Percentiles rank a stretch among this genome's conserved stretches.
phyloP scores from a whole-genome alignment of 139 green algal species.

The Auxenochlorella protothecoides region DNA sequence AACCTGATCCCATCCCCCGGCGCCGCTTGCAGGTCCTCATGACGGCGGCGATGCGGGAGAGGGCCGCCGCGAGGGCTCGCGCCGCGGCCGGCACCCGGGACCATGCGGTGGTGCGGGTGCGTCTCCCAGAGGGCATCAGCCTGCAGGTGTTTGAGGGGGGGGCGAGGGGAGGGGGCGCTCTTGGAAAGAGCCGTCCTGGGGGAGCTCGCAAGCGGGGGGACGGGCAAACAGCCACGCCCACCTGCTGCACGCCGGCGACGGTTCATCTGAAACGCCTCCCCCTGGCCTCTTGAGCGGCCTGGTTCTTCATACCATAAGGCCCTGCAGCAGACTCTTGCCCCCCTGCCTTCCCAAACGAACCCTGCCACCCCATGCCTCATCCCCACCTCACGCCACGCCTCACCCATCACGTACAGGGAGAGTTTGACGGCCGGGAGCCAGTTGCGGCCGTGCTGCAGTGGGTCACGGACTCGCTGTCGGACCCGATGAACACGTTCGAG shows the following conservation, averaged over 20 bases:
- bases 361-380: not conserved
- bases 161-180: conserved; percentile 12
- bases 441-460: conserved; percentile 49
- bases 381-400: too few species aligned
- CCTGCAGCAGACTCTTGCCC: too few species aligned
- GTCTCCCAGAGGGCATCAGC: conserved; percentile 57
- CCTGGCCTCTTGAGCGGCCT: not conserved
- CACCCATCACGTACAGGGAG: conserved; percentile 37
- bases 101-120: conserved; percentile 32
- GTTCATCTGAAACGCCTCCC: too few species aligned
- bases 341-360: too few species aligned
- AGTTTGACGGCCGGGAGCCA: conserved; percentile 49
- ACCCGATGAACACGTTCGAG: conserved; percentile 46
- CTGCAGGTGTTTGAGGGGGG: conserved; percentile 50
- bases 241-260: too few species aligned
- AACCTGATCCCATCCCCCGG: not conserved
- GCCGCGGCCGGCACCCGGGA: not conserved
- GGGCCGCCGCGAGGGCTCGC: conserved; percentile 1
- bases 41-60: conserved; percentile 38
- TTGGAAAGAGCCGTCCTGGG: too few species aligned
- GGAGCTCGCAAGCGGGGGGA: too few species aligned
- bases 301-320: not conserved
- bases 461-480: conserved; percentile 42
- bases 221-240: too few species aligned
- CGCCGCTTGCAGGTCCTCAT: conserved; percentile 25